Conservation (phyloP, 2,329 filamentous ascomycete species). For the Cercospora zeae-maydis region DNA sequence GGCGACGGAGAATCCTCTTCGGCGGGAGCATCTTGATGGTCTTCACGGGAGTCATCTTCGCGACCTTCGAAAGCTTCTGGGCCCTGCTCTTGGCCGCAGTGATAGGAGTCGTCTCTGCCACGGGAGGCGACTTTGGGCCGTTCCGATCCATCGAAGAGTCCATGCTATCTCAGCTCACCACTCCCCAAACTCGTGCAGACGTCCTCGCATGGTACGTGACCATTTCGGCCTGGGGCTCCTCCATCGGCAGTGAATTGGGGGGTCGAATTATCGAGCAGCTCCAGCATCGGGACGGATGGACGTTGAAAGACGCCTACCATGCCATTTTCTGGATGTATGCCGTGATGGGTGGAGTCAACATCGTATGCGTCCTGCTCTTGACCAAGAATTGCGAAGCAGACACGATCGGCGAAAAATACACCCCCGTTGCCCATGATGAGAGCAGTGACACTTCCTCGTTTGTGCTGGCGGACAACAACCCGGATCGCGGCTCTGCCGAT, state of each 20-base stretch:
- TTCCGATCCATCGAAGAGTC: conserved; percentile 66
- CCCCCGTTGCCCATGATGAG: conserved; percentile 30
- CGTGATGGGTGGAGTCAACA: conserved; percentile 53
- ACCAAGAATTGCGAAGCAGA: conserved; percentile 51
- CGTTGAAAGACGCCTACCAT: conserved; percentile 53
- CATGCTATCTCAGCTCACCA: conserved; percentile 59
- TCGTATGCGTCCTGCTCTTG: conserved; percentile 47
- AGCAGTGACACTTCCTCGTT: conserved; percentile 20
- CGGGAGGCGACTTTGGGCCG: conserved; percentile 63
- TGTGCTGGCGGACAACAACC: conserved; percentile 16
- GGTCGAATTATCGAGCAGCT: conserved; percentile 53
- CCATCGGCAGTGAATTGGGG: conserved; percentile 52
- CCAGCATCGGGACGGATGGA: conserved; percentile 47
- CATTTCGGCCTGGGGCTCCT: conserved; percentile 53
- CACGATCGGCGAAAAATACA: conserved; percentile 26
- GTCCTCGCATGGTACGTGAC: conserved; percentile 66
- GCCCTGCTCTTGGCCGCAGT: conserved; percentile 35
- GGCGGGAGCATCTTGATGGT: conserved; percentile 35
- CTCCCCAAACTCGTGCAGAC: conserved; percentile 53
- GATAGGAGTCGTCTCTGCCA: conserved; percentile 34
- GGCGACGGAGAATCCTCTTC: conserved; percentile 33
- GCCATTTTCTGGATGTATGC: conserved; percentile 58
- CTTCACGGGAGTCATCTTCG: conserved; percentile 32
- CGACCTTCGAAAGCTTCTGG: conserved; percentile 35
- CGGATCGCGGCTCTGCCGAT: conserved; percentile 12